Conservation (phyloP, 768 basidiomycete species). For the Amanita jacksonii region DNA sequence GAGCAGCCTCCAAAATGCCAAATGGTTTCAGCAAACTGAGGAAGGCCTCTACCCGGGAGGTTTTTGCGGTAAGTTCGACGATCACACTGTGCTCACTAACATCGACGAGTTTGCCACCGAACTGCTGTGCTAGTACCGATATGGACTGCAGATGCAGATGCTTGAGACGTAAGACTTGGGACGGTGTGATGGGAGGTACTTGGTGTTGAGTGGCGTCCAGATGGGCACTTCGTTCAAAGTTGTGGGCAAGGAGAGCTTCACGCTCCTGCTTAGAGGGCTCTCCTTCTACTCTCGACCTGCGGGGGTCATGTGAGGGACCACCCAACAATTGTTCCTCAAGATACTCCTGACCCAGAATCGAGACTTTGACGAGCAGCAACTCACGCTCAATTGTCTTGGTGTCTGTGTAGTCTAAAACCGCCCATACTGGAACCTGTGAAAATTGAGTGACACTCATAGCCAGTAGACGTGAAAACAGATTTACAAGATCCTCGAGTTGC, state of each 20-base stretch:
- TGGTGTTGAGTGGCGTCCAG: constrained; percentile 23
- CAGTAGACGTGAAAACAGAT: too few species aligned
- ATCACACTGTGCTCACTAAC: constrained; percentile 93
- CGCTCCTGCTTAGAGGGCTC: constrained; percentile 50
- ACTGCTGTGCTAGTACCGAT: constrained; percentile 74
- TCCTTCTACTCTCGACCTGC: constrained; percentile 26
- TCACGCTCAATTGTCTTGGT: constrained; percentile 89
- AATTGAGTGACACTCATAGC: too few species aligned
- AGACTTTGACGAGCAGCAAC: constrained; percentile 90
- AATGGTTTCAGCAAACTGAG: constrained; percentile 86
- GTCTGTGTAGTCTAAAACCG: constrained; percentile 94
- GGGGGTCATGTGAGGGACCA: constrained; percentile 75
- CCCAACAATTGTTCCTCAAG: constrained; percentile 85
- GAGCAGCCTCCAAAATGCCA: constrained; percentile 89
- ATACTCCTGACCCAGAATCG: constrained; percentile 95
- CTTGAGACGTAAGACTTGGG: constrained; percentile 81
- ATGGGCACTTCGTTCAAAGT: constrained; percentile 59
- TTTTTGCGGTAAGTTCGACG: constrained; percentile 92
- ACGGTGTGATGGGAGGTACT: constrained; percentile 49
- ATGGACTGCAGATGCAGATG: constrained; percentile 88
- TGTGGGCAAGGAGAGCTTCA: constrained; percentile 64
- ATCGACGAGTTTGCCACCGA: constrained; percentile 89
- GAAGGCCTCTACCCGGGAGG: constrained; percentile 86
- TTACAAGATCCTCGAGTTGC: constrained; percentile 95
- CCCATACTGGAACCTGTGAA: constrained; percentile 93